Percentiles rank a stretch among this genome's conserved stretches.
These are phyloP conservation scores for Aspergillus awamori DNA, from an alignment of 2,329 filamentous ascomycete species.

Conservation along the genomic window DNA sequence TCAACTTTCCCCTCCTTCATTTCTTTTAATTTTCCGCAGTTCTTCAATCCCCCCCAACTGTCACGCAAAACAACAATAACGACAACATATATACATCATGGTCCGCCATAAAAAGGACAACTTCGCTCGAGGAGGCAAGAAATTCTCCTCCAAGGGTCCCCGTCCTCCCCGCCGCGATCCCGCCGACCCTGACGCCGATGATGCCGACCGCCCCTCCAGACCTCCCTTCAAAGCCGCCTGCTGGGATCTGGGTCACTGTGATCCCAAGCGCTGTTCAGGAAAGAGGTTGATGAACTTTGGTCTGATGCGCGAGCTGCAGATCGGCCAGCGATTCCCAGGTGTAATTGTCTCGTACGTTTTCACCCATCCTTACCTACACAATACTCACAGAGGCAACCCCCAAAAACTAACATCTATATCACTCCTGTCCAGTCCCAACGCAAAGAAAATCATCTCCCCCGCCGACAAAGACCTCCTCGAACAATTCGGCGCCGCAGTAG, in stretches of 20 bases:
- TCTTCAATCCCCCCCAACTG: neutral
- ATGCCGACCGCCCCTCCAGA: slow-evolving; percentile 30
- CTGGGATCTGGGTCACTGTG: slow-evolving; percentile 97
- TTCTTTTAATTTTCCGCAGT: neutral
- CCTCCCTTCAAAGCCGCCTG: slow-evolving; percentile 84
- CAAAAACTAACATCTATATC: neutral
- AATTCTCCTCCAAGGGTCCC: slow-evolving; percentile 61
- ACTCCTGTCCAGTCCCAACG: slow-evolving; percentile 66
- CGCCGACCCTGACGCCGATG: slow-evolving; percentile 43
- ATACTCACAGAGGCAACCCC: neutral
- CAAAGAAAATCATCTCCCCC: slow-evolving; percentile 79
- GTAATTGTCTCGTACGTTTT: slow-evolving; percentile 76
- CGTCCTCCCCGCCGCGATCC: slow-evolving; percentile 52
- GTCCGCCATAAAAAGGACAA: slow-evolving; percentile 95
- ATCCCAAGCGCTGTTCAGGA: slow-evolving; percentile 93
- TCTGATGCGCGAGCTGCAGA: slow-evolving; percentile 86
- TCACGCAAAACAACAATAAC: neutral
- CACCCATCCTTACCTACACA: neutral
- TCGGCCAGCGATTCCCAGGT: slow-evolving; percentile 88
- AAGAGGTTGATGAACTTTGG: slow-evolving; percentile 92
- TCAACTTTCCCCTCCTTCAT: neutral
- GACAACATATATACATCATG: slow-evolving; percentile 59
- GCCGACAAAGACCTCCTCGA: slow-evolving; percentile 81
- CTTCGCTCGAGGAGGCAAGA: slow-evolving; percentile 71
- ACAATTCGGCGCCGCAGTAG: slow-evolving; percentile 88